Conservation (phyloP, 2,329 filamentous ascomycete genomes). For the Pezicula rhizophila region DNA sequence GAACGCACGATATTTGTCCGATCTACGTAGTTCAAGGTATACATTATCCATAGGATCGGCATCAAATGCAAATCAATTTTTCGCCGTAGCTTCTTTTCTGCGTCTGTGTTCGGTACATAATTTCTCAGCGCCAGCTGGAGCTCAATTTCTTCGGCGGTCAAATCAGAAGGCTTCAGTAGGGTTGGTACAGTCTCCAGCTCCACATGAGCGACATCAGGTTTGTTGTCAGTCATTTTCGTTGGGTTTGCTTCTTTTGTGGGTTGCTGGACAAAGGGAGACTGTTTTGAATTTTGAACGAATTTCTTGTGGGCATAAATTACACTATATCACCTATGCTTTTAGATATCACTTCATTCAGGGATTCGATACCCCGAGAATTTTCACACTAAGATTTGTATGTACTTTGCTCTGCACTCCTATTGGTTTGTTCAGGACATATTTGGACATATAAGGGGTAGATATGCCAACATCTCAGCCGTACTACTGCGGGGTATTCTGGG, state of each 20-base stretch:
- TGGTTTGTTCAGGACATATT: too few relatives aligned
- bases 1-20: slow-evolving; percentile 36
- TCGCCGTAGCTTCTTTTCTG: slow-evolving; percentile 31
- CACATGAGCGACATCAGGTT: slow-evolving; percentile 7
- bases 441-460: too few relatives aligned
- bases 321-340: too few relatives aligned
- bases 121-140: slow-evolving; percentile 20
- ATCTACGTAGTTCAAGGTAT: slow-evolving; percentile 50
- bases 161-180: not conserved
- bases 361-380: too few relatives aligned
- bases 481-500: too few relatives aligned
- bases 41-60: slow-evolving; percentile 47
- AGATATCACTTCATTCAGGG: too few relatives aligned
- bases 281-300: too few relatives aligned
- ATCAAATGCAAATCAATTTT: slow-evolving; percentile 49
- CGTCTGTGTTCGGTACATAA: slow-evolving; percentile 23
- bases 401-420: too few relatives aligned
- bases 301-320: not conserved
- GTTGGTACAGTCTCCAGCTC: slow-evolving; percentile 9
- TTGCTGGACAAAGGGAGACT: too few relatives aligned
- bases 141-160: slow-evolving; percentile 12
- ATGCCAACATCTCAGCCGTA: too few relatives aligned
- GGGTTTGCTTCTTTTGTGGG: too few relatives aligned
- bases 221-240: not conserved
- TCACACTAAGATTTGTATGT: too few relatives aligned